Evolutionary conservation across 192 early-diverging fungal species (phyloP).

Genomic region (Coemansia sp.): DNA sequence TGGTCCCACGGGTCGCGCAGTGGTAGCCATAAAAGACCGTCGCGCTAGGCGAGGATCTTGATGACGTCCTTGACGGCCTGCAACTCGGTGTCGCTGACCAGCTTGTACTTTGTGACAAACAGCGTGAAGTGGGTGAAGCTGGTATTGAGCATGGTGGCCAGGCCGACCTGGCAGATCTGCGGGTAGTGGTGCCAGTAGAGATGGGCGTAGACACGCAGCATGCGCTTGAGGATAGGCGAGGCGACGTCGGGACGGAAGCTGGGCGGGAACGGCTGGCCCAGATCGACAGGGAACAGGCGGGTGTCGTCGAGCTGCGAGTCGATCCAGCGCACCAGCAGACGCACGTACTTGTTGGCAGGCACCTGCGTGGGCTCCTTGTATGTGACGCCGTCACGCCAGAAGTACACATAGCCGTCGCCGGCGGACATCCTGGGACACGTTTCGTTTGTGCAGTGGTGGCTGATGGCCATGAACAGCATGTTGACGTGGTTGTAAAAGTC

Average conservation of each 20-base stretch:
- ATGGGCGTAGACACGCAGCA: constrained; percentile 94
- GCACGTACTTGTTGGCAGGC: constrained; percentile 88
- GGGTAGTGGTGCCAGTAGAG: constrained; percentile 87
- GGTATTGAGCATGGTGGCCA: constrained; percentile 91
- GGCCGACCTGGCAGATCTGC: constrained; percentile 71
- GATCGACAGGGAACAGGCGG: constrained; percentile 80
- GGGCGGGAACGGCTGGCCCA: constrained; percentile 73
- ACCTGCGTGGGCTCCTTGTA: constrained; percentile 87
- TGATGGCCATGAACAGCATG: constrained; percentile 86
- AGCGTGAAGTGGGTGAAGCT: constrained; percentile 93
- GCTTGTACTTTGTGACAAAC: constrained; percentile 84
- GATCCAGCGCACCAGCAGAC: constrained; percentile 83
- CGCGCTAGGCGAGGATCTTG: constrained; percentile 38
- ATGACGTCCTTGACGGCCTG: constrained; percentile 57
- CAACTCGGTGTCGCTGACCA: constrained; percentile 63
- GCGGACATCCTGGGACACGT: constrained; percentile 91
- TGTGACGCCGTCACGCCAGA: constrained; percentile 81
- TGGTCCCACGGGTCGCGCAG: too few relatives aligned
- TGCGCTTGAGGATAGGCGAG: constrained; percentile 77
- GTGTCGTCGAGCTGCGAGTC: constrained; percentile 86
- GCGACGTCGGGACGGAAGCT: constrained; percentile 67
- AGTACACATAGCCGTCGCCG: constrained; percentile 81
- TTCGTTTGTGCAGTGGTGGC: constrained; percentile 86
- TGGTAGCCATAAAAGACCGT: neutral
- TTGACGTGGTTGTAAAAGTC: constrained; percentile 98